Conservation (phyloP, 345 rosid species). For the Eucalyptus lansdowneana region DNA sequence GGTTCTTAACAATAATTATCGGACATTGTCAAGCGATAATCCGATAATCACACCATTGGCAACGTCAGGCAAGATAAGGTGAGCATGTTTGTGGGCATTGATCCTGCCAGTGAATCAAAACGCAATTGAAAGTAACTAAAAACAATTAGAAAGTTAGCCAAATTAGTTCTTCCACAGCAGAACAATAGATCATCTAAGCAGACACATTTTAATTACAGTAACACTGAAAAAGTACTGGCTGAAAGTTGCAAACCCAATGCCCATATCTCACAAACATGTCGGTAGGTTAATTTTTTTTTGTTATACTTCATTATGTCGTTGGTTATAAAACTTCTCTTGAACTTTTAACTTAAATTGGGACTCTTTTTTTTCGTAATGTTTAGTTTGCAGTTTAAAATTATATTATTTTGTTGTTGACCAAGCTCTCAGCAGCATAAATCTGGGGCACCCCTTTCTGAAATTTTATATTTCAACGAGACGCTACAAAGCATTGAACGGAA, state of each 20-base stretch:
- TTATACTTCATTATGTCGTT: background rate
- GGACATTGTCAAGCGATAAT: background rate
- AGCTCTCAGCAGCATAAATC: background rate
- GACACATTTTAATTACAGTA: background rate
- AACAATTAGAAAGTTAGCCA: background rate
- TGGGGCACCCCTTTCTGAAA: background rate
- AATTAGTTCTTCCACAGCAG: background rate
- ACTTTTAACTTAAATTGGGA: background rate
- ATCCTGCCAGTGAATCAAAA: background rate
- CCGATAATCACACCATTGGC: background rate
- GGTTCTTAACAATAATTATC: background rate
- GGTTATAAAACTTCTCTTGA: background rate
- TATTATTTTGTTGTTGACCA: background rate
- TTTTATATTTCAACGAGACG: background rate
- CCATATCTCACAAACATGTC: background rate
- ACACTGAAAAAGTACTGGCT: background rate
- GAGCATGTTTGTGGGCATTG: background rate
- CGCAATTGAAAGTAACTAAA: background rate
- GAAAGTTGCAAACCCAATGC: background rate
- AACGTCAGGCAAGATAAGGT: background rate
- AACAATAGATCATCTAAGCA: background rate
- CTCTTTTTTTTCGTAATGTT: background rate
- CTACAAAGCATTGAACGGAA: background rate
- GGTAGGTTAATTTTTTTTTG: background rate
- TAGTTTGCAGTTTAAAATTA: background rate